Evolutionary conservation across 352 stramenopile species (phyloP).

Genomic region (Globisporangium recalcitrans): DNA sequence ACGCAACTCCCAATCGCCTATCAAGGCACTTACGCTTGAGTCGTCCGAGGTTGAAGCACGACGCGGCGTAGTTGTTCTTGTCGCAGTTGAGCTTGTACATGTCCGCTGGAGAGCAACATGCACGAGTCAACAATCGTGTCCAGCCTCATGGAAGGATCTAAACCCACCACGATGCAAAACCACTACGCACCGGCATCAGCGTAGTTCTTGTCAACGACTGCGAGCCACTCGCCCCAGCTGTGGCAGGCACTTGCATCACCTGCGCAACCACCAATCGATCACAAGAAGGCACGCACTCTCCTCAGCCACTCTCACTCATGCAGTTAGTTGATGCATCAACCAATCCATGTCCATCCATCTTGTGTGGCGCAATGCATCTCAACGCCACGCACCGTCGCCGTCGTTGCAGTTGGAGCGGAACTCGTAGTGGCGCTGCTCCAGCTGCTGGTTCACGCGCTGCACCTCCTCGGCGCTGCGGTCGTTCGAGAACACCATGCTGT

Average conservation of each 20-base stretch:
- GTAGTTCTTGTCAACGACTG: slow-evolving; percentile 87
- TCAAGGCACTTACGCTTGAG: slow-evolving; percentile 56
- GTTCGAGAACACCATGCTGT: slow-evolving; percentile 29
- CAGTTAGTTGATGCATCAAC: not conserved
- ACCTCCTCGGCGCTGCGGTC: slow-evolving; percentile 59
- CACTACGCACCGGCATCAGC: slow-evolving; percentile 40
- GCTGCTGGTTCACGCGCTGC: slow-evolving; percentile 73
- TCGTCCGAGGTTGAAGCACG: slow-evolving; percentile 84
- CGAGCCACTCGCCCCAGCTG: slow-evolving; percentile 83
- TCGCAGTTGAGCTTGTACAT: slow-evolving; percentile 84
- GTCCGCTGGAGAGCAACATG: slow-evolving; percentile 24
- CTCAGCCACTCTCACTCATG: not conserved
- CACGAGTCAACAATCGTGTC: not conserved
- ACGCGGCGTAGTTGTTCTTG: slow-evolving; percentile 75
- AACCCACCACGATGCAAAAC: not conserved
- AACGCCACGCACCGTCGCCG: slow-evolving; percentile 37
- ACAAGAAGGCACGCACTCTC: not conserved
- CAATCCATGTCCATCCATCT: too few species aligned
- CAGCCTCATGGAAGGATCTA: not conserved
- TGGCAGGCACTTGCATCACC: slow-evolving; percentile 82
- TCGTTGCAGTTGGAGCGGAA: slow-evolving; percentile 86
- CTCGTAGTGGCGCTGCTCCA: slow-evolving; percentile 85
- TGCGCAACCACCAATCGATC: not conserved
- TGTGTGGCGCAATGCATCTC: not conserved
- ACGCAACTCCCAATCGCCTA: not conserved